Conservation (phyloP, 257 asterid genomes). For the Penstemon newberryi region DNA sequence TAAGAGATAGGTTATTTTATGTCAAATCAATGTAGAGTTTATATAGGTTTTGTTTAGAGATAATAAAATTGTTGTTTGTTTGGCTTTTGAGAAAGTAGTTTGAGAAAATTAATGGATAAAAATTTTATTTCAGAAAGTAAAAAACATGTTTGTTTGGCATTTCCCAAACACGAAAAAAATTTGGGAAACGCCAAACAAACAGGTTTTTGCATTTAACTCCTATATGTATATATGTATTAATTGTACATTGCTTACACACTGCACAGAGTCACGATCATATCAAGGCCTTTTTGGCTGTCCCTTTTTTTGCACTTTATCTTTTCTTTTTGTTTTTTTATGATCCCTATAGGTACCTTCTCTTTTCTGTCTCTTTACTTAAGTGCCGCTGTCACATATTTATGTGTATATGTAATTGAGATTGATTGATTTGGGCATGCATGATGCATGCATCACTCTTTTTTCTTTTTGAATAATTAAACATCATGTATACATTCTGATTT, state of each 20-base stretch:
- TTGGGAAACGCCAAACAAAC: no score
- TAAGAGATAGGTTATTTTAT: no score
- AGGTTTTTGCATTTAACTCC: no score
- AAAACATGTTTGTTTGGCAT: no score
- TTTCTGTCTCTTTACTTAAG: constrained; percentile 17
- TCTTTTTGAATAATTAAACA: constrained; percentile 30
- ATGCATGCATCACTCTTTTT: constrained; percentile 39
- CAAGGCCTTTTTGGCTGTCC: constrained; percentile 38
- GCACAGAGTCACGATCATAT: constrained; percentile 62
- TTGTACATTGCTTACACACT: constrained; percentile 31
- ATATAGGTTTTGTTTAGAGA: no score
- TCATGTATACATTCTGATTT: neutral
- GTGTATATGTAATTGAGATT: constrained; percentile 15
- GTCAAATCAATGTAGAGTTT: no score
- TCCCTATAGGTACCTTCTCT: neutral
- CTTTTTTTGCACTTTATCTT: constrained; percentile 9
- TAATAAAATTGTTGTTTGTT: no score
- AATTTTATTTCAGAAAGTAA: no score
- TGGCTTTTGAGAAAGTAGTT: no score
- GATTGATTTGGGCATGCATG: constrained; percentile 59
- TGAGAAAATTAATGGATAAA: no score
- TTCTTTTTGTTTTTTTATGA: constrained; percentile 29
- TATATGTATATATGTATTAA: neutral
- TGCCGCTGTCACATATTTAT: no score
- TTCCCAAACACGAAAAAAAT: no score